phyloP scores from a whole-genome alignment of 441 rosid species.

The Daphne laureola region DNA sequence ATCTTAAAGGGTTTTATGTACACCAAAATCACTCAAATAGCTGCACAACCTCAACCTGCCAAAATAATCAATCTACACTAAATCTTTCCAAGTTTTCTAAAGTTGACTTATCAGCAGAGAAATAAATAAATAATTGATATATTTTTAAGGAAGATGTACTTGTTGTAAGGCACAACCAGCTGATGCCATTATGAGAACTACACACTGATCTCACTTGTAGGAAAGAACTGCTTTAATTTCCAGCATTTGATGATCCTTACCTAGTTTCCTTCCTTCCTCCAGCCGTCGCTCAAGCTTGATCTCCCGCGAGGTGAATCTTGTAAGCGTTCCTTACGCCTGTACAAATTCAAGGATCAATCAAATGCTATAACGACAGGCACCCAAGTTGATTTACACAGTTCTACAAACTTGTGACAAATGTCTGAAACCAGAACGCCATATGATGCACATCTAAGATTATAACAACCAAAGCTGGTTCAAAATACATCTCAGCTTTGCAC shows the following conservation, averaged over 20 bases:
- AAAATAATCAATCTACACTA: conserved; percentile 26
- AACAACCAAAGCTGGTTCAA: too few relatives aligned
- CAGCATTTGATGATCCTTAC: conserved; percentile 9
- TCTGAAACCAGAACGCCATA: too few relatives aligned
- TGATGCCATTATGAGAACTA: background rate
- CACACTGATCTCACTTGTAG: background rate
- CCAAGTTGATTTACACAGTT: too few relatives aligned
- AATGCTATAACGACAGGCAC: background rate
- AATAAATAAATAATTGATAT: background rate
- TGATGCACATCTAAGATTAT: too few relatives aligned
- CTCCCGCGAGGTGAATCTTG: conserved; percentile 49
- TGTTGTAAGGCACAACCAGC: conserved; percentile 17
- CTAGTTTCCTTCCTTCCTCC: conserved; percentile 1
- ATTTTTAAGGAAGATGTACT: conserved; percentile 11
- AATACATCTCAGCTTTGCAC: too few relatives aligned
- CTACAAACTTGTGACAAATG: too few relatives aligned
- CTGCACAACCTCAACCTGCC: conserved; percentile 21
- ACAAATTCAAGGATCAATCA: conserved; percentile 17
- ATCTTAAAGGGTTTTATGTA: conserved; percentile 19
- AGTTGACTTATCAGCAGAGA: conserved; percentile 18
- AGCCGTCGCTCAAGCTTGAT: conserved; percentile 33
- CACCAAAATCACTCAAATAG: conserved; percentile 25
- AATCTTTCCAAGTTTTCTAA: conserved; percentile 23
- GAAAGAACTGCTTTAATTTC: conserved; percentile 3
- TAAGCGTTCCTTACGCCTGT: conserved; percentile 55